Evolutionary conservation across 441 rosid genomes (phyloP), one percentile per base, ranked within the genome.

Genomic region (Gossypium davidsonii): DNA sequence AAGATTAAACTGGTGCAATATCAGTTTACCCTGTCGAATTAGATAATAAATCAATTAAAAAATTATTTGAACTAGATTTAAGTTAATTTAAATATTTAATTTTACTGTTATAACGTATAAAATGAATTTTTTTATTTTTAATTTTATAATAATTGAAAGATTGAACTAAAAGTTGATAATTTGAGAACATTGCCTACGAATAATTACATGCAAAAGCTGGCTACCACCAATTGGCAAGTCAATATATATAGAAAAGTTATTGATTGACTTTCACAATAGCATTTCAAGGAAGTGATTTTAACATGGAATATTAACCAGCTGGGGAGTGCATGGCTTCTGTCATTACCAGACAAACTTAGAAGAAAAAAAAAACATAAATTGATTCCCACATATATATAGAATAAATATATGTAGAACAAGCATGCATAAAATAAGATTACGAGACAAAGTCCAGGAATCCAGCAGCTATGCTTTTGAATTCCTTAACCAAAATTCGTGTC

Each of bases 361-460:
- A 25, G 39, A 0, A 18, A 10, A 23, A 26, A 1, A 48, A 65
- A 48, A n/a, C 10, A 31, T 31, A 4, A 21, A 7, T 48, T 48
- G 71, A 8, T n/a, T 48, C 57, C 39, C 58, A 23, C 26, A 6
- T 48, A 31, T 5, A 28, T 3, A 26, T 0, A 25, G 9, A 20
- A 20, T 15, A 53, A 2, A 20, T 53, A 2, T 15, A 15, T n/a
- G 0, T n/a, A 49, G 0, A 7, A 66, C 3, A 23, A 48, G 2
- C 20, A 23, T 5, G 26, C 14, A 48, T 67, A n/a, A 23, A 25
- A 4, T 21, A 48, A 8, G 21, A 66, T 23, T 55, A 65, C n/a
- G 2, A 67, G 71, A 67, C 71, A 25, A 25, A 1, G 3, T 48
- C 71, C 71, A 67, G 21, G 71, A 67, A 67, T 67, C 71, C 71